These are phyloP conservation scores for Cystobasidium tubakii DNA, from an alignment of 768 basidiomycete species.

Conservation along the genomic window DNA sequence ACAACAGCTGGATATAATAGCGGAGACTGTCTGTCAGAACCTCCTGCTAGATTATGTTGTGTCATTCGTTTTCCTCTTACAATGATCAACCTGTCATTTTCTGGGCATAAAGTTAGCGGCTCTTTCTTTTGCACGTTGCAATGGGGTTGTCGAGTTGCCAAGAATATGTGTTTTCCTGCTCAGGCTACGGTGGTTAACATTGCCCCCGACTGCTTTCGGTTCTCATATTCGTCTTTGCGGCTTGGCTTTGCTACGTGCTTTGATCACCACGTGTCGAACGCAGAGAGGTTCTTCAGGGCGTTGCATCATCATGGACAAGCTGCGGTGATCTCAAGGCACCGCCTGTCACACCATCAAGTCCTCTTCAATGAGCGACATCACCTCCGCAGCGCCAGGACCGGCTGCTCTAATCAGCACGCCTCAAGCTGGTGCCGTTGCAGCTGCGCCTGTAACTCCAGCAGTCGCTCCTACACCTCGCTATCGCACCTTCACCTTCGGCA, in stretches of 20 bases:
- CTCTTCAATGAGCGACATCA: slow-evolving; percentile 12
- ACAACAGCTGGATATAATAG: not conserved
- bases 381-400: not conserved
- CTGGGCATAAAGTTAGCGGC: not conserved
- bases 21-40: not conserved
- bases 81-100: slow-evolving; percentile 3
- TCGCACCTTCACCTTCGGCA: slow-evolving; percentile 23
- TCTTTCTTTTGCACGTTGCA: too few species aligned
- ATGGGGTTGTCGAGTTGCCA: too few species aligned
- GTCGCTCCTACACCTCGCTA: slow-evolving; percentile 16
- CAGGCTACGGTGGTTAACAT: too few species aligned
- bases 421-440: not conserved
- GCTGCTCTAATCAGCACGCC: not conserved
- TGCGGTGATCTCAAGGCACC: not conserved
- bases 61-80: not conserved
- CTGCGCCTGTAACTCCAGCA: not conserved
- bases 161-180: too few species aligned
- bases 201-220: not conserved
- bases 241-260: not conserved
- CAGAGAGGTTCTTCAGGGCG: not conserved
- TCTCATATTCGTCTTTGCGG: not conserved
- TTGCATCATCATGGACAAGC: not conserved
- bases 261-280: not conserved
- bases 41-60: not conserved
- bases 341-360: not conserved